These are phyloP conservation scores for Cyathus striatus DNA, from an alignment of 768 basidiomycete species.

Conservation along the genomic window DNA sequence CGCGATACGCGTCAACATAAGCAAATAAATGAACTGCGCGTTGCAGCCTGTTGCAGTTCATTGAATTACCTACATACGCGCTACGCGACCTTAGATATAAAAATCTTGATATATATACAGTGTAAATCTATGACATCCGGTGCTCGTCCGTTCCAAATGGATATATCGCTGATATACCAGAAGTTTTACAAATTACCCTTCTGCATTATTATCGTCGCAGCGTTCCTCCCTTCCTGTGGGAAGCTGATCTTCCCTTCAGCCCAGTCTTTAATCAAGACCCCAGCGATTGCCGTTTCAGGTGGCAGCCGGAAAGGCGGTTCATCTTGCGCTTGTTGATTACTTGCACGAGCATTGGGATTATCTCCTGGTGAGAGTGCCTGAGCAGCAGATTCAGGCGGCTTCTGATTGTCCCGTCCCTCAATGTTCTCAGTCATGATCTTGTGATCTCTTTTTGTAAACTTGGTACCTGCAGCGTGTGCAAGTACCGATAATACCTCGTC, in stretches of 20 bases:
- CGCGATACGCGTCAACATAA: too few species aligned
- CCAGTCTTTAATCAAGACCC: slow-evolving; percentile 84
- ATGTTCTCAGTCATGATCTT: slow-evolving; percentile 39
- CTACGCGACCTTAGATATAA: too few species aligned
- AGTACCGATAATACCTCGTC: slow-evolving; percentile 66
- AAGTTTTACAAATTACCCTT: slow-evolving; percentile 14
- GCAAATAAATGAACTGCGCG: too few species aligned
- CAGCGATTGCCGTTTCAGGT: slow-evolving; percentile 72
- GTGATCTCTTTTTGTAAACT: slow-evolving; percentile 42
- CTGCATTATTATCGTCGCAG: slow-evolving; percentile 4
- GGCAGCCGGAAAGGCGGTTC: slow-evolving; percentile 71
- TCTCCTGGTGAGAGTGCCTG: slow-evolving; percentile 14
- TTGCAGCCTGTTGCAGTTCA: too few species aligned
- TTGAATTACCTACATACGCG: too few species aligned
- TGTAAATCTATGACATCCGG: too few species aligned
- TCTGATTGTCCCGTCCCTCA: slow-evolving; percentile 25
- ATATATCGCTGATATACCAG: too few species aligned
- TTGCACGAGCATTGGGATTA: slow-evolving; percentile 10
- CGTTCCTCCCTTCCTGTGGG: slow-evolving; percentile 6
- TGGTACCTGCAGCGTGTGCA: slow-evolving; percentile 45
- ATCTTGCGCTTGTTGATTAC: slow-evolving; percentile 15
- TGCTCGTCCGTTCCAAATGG: too few species aligned
- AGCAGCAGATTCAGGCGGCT: slow-evolving; percentile 9
- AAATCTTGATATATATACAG: too few species aligned
- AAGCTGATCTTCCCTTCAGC: slow-evolving; percentile 51